These are phyloP conservation scores for Hypoxylon cercidicola DNA, from an alignment of 495 filamentous ascomycete species.

Conservation along the genomic window DNA sequence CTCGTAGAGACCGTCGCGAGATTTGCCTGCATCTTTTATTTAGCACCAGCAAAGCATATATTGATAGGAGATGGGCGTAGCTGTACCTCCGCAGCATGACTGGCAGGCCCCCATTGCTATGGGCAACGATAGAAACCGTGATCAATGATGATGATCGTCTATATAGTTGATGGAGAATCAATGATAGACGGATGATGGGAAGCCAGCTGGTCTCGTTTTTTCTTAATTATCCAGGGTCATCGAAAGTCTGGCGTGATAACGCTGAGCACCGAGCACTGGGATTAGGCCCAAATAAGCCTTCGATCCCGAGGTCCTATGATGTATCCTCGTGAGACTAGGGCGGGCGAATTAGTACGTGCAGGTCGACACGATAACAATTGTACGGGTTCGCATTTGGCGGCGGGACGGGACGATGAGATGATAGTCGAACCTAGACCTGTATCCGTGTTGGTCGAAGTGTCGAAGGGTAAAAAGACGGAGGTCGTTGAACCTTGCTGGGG, in stretches of 20 bases:
- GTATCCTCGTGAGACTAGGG: constrained; percentile 43
- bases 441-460: constrained; percentile 9
- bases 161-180: constrained; percentile 12
- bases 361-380: constrained; percentile 31
- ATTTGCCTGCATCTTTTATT: constrained; percentile 67
- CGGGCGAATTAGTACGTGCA: constrained; percentile 29
- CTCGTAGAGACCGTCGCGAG: constrained; percentile 94
- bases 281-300: constrained; percentile 34
- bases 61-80: constrained; percentile 16
- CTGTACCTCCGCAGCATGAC: constrained; percentile 63
- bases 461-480: constrained; percentile 7
- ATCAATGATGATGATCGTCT: constrained; percentile 38
- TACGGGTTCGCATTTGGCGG: constrained; percentile 27
- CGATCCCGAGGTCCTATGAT: constrained; percentile 40
- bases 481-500: constrained; percentile 24
- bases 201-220: background rate
- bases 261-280: constrained; percentile 2
- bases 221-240: constrained; percentile 19
- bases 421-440: constrained; percentile 7
- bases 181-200: constrained; percentile 10
- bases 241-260: background rate
- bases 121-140: constrained; percentile 23
- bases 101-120: constrained; percentile 59
- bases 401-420: constrained; percentile 28
- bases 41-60: constrained; percentile 30